Base-by-base conservation (phyloP, 805 yeast genomes). In the Cephaloascus albidus region DNA sequence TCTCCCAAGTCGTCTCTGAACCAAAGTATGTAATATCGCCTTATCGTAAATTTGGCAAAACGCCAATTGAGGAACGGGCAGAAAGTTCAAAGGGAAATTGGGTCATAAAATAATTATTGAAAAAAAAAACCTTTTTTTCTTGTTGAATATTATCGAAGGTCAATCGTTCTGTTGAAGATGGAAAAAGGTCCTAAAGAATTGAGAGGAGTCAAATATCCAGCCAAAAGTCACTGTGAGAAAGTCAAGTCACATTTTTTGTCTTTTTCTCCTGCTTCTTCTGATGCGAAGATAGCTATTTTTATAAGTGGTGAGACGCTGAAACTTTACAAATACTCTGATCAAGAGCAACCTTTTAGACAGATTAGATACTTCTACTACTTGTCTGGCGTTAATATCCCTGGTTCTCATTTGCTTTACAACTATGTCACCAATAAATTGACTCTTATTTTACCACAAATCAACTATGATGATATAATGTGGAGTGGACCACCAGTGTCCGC, bases 391-490 rank as follows among this genome's bases (percentile, higher is more conserved):
- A 78, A 84, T 45, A 70, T 86, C 37, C 87, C 93, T 0, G 94
- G 93, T 2, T 70, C 83, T 27, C 81, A 76, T 48, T 72, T 86
- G 1, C 61, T 83, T 18, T 90, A 74, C 53, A 65, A 76, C 37
- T 51, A 78, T 31, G 52, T 47, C 3, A 48, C 58, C 4, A 85
- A 81, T 35, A 69, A 75, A 39, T 66, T 87, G 44, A 76, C 80
- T 0, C 63, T 90, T 19, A 90, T 83, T 52, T 65, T 93, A 38
- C 97, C 97, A 1, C 74, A 83, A 39, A 69, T 90, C 32, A 96
- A 88, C 53, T 62, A 72, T 34, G 97, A 93, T 35, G 96, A 86
- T 54, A 83, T 90, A 33, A 83, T 93, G 87, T 90, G 98, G 98
- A 81, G 93, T 42, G 98, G 98, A 0, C 53, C 82, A 59, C 98